Evolutionary conservation across 495 filamentous ascomycete genomes (phyloP), one percentile per base, ranked within the genome.

Genomic region (Jackrogersella multiformis): DNA sequence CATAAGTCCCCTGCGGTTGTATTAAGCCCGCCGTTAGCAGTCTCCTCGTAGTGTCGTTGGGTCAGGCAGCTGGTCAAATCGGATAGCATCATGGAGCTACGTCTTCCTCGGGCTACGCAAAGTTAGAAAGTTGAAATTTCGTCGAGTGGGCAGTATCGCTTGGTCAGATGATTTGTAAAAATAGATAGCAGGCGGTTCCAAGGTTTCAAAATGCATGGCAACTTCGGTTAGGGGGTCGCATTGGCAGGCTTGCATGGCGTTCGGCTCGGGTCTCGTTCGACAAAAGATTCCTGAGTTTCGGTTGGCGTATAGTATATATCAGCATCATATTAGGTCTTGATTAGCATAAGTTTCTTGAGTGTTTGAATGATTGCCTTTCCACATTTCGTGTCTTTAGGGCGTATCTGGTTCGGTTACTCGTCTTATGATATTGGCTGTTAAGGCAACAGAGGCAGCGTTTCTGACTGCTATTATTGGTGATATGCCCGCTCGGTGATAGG

Each of bases 161-260:
- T 70, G 35, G 39, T 36, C 36, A 55, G 46, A 41, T 51, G 24
- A 62, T 46, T n/a, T 67, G 61, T 66, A 70, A 64, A 56, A 62
- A 21, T 39, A 61, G 36, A 21, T 39, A 61, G 36, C n/a, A 52
- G 61, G 51, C 28, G 57, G 26, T 35, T 56, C 21, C 48, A 16
- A n/a, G 46, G 26, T 38, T 55, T 60, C 53, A 60, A 69, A 69
- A 64, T 69, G 60, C 60, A 69, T 64, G 60, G 52, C 55, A 45
- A 56, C 46, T 69, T 69, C 34, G 60, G 44, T 36, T 56, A 42
- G 24, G 32, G 58, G 55, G 23, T 63, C 44, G 13, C 55, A 64
- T 69, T 44, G 10, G 41, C 42, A 61, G 60, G 60, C 55, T 64
- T 45, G 65, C 65, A 63, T 7, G 66, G 66, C 66, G 66, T 68